Conservation (phyloP, 768 basidiomycete genomes). For the Russula abietina region DNA sequence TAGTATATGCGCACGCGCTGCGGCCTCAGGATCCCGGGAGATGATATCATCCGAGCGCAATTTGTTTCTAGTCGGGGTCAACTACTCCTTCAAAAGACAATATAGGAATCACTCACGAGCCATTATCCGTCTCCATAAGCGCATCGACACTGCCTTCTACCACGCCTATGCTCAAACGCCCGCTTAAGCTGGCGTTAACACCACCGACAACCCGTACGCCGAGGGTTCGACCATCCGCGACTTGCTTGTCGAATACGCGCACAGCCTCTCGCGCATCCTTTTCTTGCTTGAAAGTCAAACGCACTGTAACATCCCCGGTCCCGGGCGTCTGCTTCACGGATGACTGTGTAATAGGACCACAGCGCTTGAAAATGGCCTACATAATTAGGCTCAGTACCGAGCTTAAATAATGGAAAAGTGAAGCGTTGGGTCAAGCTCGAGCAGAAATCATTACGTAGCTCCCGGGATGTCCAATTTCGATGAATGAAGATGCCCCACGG, state of each 20-base stretch:
- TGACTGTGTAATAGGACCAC: conserved; percentile 24
- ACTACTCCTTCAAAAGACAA: background rate
- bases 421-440: background rate
- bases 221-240: conserved; percentile 25
- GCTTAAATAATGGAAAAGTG: background rate
- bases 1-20: conserved; percentile 24
- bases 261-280: conserved; percentile 25
- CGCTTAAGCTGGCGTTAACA: conserved; percentile 24
- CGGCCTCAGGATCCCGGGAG: conserved; percentile 22
- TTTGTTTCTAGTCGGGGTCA: conserved; percentile 14
- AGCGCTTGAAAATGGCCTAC: conserved; percentile 26
- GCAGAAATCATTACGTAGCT: background rate
- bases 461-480: background rate
- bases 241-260: conserved; percentile 21
- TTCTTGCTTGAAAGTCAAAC: conserved; percentile 25
- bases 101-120: conserved; percentile 19
- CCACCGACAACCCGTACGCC: conserved; percentile 24
- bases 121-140: conserved; percentile 17
- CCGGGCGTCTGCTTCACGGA: conserved; percentile 12
- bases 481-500: background rate
- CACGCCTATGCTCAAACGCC: conserved; percentile 23
- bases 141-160: conserved; percentile 24
- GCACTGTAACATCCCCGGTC: conserved; percentile 23
- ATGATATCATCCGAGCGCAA: conserved; percentile 26
- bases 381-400: background rate